Conservation (phyloP, 176 grass and related monocot species). For the Phoenix roebelenii region DNA sequence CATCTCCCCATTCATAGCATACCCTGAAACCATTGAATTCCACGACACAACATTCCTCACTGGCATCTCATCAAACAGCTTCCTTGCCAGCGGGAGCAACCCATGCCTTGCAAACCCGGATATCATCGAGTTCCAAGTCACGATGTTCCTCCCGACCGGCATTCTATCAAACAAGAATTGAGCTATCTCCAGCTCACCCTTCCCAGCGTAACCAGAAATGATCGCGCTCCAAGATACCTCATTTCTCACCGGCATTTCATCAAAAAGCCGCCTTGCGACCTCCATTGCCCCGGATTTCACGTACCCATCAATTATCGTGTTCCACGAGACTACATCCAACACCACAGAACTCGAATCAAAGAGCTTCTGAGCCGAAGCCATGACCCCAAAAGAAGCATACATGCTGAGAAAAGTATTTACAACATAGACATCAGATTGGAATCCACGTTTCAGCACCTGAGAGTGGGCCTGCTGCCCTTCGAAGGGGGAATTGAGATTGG, state of each 20-base stretch:
- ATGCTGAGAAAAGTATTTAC: slow-evolving; percentile 48
- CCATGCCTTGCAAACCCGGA: slow-evolving; percentile 37
- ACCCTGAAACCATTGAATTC: slow-evolving; percentile 55
- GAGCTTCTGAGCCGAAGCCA: slow-evolving; percentile 33
- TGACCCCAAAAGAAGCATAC: slow-evolving; percentile 45
- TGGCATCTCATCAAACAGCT: slow-evolving; percentile 63
- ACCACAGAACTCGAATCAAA: slow-evolving; percentile 31
- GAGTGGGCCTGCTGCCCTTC: slow-evolving; percentile 46
- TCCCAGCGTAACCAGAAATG: slow-evolving; percentile 35
- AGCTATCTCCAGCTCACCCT: slow-evolving; percentile 44
- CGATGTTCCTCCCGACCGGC: slow-evolving; percentile 35
- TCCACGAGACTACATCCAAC: slow-evolving; percentile 60
- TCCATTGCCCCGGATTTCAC: slow-evolving; percentile 35
- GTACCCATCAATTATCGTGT: slow-evolving; percentile 45
- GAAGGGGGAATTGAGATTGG: slow-evolving; percentile 3
- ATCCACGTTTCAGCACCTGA: slow-evolving; percentile 42
- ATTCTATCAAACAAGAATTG: slow-evolving; percentile 51
- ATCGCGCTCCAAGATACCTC: slow-evolving; percentile 63
- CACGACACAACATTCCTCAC: slow-evolving; percentile 48
- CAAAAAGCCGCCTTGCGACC: slow-evolving; percentile 32
- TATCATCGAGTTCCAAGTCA: slow-evolving; percentile 72
- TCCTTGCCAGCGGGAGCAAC: slow-evolving; percentile 50
- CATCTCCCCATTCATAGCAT: slow-evolving; percentile 36
- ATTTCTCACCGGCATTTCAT: slow-evolving; percentile 45
- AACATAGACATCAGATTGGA: slow-evolving; percentile 37